Conservation (phyloP, 2,329 filamentous ascomycete genomes). For the Ophiostoma australiae region DNA sequence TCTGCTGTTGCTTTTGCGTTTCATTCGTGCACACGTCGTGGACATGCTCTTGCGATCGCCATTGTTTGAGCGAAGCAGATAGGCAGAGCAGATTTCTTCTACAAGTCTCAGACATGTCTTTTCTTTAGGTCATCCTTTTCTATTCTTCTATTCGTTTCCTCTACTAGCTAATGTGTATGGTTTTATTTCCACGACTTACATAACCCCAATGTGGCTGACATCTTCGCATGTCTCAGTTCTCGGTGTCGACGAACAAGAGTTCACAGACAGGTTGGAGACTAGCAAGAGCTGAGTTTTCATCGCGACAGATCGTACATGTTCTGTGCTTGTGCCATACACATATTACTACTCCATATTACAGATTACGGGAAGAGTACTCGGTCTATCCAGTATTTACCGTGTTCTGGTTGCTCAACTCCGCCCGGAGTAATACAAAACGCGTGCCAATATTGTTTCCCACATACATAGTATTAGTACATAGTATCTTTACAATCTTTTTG, state of each 20-base stretch:
- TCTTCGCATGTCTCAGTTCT: not conserved
- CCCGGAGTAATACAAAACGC: constrained; percentile 1
- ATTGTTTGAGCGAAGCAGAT: not conserved
- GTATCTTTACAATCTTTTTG: not conserved
- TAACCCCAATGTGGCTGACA: not conserved
- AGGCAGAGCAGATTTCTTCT: not conserved
- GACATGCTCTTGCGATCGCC: not conserved
- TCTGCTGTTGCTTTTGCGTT: not conserved
- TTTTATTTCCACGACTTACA: not conserved
- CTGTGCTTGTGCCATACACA: not conserved
- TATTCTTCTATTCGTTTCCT: not conserved
- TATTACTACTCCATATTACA: not conserved
- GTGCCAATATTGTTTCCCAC: not conserved
- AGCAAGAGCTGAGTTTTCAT: not conserved
- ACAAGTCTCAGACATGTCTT: not conserved
- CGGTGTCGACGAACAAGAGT: not conserved
- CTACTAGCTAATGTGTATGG: not conserved
- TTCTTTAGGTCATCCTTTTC: not conserved
- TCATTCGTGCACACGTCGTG: not conserved
- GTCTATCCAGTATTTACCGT: not conserved
- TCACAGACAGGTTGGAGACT: not conserved
- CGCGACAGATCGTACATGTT: not conserved
- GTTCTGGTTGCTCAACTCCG: not conserved
- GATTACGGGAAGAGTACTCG: not conserved
- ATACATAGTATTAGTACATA: no score